phyloP scores from a whole-genome alignment of 768 basidiomycete genomes.

The Fomitopsis pulvina region DNA sequence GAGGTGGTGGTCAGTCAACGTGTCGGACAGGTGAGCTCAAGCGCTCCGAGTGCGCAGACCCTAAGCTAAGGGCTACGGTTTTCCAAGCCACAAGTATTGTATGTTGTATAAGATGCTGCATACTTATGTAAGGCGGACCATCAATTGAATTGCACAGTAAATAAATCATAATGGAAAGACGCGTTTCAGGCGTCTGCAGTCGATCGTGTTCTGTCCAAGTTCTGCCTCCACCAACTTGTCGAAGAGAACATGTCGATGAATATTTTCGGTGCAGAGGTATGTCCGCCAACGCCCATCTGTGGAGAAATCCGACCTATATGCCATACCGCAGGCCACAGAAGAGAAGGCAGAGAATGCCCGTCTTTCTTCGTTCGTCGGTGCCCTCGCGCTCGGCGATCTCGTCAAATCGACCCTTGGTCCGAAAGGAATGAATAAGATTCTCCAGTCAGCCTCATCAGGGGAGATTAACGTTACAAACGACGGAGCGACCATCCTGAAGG shows the following conservation, averaged over 20 bases:
- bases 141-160: not conserved
- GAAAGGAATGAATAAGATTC: conserved; percentile 99
- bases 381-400: conserved; percentile 93
- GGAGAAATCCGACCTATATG: not conserved
- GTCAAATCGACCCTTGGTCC: conserved; percentile 98
- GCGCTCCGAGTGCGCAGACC: too few relatives aligned
- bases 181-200: not conserved
- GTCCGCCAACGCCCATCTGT: not conserved
- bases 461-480: conserved; percentile 98
- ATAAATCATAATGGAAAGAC: not conserved
- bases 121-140: not conserved
- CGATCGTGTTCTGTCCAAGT: not conserved
- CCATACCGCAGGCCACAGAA: conserved; percentile 59
- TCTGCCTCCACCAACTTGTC: not conserved
- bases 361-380: conserved; percentile 96
- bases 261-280: conserved; percentile 62
- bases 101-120: too few relatives aligned
- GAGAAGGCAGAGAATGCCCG: conserved; percentile 98
- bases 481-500: conserved; percentile 96
- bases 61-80: too few relatives aligned
- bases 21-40: too few relatives aligned
- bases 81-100: not conserved
- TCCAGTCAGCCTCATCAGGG: conserved; percentile 84
- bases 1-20: conserved; percentile 8
- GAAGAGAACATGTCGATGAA: conserved; percentile 52